Base-by-base conservation (phyloP, 2,329 filamentous ascomycete species). In the Hansfordia pulvinata region DNA sequence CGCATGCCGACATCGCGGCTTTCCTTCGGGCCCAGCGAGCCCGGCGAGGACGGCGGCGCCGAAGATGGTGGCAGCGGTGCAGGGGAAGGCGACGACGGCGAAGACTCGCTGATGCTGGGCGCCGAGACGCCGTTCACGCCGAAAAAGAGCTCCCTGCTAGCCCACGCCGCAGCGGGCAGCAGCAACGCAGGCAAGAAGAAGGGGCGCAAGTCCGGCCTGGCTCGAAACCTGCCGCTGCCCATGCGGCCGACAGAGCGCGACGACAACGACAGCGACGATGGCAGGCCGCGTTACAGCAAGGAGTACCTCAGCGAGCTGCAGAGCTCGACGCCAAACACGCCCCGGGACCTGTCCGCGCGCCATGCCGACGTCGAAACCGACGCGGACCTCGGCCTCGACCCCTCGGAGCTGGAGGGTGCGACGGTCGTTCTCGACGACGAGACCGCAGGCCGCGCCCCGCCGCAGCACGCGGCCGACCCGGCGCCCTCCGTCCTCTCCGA, bases 251-350 rank as follows among this genome's bases (percentile, higher is more conserved):
- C 82, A 0, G 71, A 71, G 0, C 49, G 71, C 29, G 62, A 72
- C 6, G 61, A 68, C 1, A 56, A 61, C 5, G 65, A 73, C 10
- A 54, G 53, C 8, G 74, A 81, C 10, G 72, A 78, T 10, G 76
- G 76, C 27, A 62, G 78, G 19, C 85, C 84, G 1, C 78, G 60
- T 31, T 96, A 98, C 49, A 92, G 69, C 56, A 81, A 80, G 43
- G 83, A 92, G 40, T 83, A 88, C 37, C 62, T 98, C 12, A 75
- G 81, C 18, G 83, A 93, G 47, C 63, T 98, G 10, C 82, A 84
- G 35, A 79, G 75, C 32, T 85, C 82, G 9, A 94, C 86, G 0
- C 85, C 84, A 0, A 82, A 76, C 14, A 86, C 81, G 0, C 86
- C 85, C 0, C 76, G 71, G 35, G 67, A 81, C 31, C 43, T 76